These are phyloP conservation scores for Oryza coarctata DNA, from an alignment of 176 grass and related monocot genomes.

Conservation along the genomic window DNA sequence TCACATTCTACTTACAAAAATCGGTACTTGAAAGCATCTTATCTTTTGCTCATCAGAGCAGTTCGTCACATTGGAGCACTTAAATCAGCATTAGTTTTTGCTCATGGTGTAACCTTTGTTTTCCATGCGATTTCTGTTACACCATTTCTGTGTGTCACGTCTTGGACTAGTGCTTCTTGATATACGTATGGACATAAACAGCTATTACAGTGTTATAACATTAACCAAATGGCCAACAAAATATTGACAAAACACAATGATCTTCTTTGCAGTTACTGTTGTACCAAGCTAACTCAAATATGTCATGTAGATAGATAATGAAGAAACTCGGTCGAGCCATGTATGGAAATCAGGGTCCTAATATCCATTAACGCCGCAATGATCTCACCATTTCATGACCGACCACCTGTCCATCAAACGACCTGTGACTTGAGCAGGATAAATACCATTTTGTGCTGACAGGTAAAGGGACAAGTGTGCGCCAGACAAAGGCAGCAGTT, in stretches of 20 bases:
- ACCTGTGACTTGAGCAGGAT: neutral
- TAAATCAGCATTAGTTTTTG: neutral
- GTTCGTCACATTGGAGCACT: neutral
- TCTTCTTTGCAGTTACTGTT: constrained; percentile 13
- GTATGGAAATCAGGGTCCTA: neutral
- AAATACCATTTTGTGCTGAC: neutral
- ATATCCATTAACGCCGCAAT: neutral
- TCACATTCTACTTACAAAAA: neutral
- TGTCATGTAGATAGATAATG: neutral
- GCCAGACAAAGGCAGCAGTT: neutral
- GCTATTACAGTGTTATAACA: neutral
- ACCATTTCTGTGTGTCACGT: neutral
- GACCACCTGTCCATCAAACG: neutral
- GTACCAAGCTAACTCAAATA: neutral
- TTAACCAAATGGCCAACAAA: neutral
- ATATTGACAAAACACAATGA: neutral
- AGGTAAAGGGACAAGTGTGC: neutral
- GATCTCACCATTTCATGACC: neutral
- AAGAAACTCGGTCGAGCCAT: neutral
- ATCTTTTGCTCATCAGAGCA: neutral
- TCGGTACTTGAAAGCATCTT: neutral
- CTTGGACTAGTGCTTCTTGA: neutral
- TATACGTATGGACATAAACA: neutral
- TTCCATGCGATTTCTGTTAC: neutral
- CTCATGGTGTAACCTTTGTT: neutral